These are phyloP conservation scores for Trichoderma sp. DNA, from an alignment of 2,329 filamentous ascomycete species.

Conservation along the genomic window DNA sequence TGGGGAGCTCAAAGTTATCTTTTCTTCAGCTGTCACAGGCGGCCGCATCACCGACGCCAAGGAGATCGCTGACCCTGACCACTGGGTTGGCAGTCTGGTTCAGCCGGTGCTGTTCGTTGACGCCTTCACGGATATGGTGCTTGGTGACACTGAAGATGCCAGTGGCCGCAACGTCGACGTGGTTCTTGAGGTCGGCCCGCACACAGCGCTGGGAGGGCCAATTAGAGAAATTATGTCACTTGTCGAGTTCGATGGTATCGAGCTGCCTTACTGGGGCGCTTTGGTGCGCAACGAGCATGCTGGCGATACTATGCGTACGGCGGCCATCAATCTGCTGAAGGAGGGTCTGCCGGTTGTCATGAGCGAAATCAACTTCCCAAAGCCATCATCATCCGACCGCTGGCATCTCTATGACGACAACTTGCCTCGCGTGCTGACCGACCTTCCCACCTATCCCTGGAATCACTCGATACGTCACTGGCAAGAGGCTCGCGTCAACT, in stretches of 20 bases:
- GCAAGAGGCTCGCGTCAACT: constrained; percentile 32
- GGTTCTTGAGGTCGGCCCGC: not conserved
- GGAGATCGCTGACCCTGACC: not conserved
- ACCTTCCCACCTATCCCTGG: constrained; percentile 40
- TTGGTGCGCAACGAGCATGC: not conserved
- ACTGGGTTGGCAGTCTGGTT: constrained; percentile 33
- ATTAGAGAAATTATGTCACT: constrained; percentile 26
- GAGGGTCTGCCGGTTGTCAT: not conserved
- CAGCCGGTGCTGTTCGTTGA: constrained; percentile 27
- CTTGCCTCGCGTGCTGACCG: not conserved
- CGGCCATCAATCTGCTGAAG: not conserved
- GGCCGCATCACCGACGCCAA: constrained; percentile 17
- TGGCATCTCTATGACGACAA: not conserved
- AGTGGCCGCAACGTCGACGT: not conserved
- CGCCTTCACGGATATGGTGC: constrained; percentile 4
- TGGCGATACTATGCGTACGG: not conserved
- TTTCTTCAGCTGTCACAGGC: constrained; percentile 34
- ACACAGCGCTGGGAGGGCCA: constrained; percentile 15
- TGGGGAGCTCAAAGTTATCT: constrained; percentile 23
- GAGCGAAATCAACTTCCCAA: not conserved
- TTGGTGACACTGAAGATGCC: not conserved
- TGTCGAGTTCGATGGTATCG: not conserved
- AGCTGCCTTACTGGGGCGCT: not conserved
- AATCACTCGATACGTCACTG: constrained; percentile 40
- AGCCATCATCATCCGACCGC: not conserved